Percentiles rank a stretch among this genome's conserved stretches.
These are phyloP conservation scores for Lodderomyces metapsilosis DNA, from an alignment of 1,139 yeast species.

Conservation along the genomic window DNA sequence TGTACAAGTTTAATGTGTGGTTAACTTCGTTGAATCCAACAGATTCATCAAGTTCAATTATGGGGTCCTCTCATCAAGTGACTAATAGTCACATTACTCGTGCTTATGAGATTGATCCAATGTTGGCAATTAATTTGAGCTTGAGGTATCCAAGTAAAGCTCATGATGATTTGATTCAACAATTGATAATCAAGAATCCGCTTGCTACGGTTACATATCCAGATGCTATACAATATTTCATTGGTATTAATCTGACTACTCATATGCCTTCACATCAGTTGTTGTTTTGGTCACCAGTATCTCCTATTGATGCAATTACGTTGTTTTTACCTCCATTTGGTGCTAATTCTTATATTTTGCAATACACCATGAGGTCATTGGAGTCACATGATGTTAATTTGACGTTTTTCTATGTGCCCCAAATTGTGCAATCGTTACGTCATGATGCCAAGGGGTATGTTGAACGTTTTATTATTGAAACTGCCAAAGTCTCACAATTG, in stretches of 20 bases:
- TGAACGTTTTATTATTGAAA: slow-evolving; percentile 83
- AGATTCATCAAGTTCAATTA: slow-evolving; percentile 38
- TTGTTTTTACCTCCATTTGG: slow-evolving; percentile 78
- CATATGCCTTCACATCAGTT: slow-evolving; percentile 45
- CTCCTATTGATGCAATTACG: slow-evolving; percentile 85
- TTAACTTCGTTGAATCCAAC: slow-evolving; percentile 61
- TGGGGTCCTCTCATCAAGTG: slow-evolving; percentile 25
- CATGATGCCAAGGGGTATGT: slow-evolving; percentile 84
- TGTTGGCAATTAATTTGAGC: slow-evolving; percentile 69
- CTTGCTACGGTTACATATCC: slow-evolving; percentile 59
- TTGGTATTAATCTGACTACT: slow-evolving; percentile 44
- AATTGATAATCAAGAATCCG: slow-evolving; percentile 56
- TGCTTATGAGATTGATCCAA: slow-evolving; percentile 72
- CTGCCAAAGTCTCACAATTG: slow-evolving; percentile 85
- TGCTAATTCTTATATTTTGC: slow-evolving; percentile 66
- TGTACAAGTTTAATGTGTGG: slow-evolving; percentile 75
- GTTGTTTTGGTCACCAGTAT: slow-evolving; percentile 71
- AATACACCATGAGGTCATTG: slow-evolving; percentile 86
- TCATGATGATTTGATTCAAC: slow-evolving; percentile 44
- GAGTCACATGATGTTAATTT: slow-evolving; percentile 85
- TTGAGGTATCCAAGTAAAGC: slow-evolving; percentile 51
- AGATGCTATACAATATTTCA: slow-evolving; percentile 60
- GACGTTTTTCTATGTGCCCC: slow-evolving; percentile 96
- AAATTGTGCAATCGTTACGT: slow-evolving; percentile 88
- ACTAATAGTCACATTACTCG: slow-evolving; percentile 36